These are phyloP conservation scores for Metarhizium album DNA, from an alignment of 2,329 filamentous ascomycete species.

Conservation along the genomic window DNA sequence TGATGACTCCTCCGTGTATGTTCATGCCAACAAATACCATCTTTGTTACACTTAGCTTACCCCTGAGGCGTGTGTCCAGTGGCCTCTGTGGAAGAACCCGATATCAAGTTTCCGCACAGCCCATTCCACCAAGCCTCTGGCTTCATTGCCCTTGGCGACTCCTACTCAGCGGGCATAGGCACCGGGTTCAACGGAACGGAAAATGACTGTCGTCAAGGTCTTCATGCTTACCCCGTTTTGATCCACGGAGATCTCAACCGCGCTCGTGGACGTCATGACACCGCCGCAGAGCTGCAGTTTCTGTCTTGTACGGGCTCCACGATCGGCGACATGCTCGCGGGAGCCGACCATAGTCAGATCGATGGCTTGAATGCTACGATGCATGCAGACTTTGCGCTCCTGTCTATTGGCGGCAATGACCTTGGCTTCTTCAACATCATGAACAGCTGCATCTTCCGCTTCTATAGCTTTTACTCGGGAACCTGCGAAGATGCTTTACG, in stretches of 20 bases:
- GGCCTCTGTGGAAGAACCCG: background rate
- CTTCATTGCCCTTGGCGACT: constrained; percentile 34
- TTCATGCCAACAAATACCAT: too few species aligned
- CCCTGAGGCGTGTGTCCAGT: background rate
- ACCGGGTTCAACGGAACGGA: constrained; percentile 30
- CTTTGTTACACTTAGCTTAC: background rate
- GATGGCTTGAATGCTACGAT: constrained; percentile 27
- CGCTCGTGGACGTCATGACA: constrained; percentile 6
- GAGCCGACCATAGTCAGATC: constrained; percentile 28
- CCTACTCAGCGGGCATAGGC: constrained; percentile 38
- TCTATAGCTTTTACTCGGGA: constrained; percentile 37
- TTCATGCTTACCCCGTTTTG: constrained; percentile 30
- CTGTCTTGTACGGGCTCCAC: constrained; percentile 36
- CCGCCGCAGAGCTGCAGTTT: constrained; percentile 25
- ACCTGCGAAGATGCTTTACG: constrained; percentile 31
- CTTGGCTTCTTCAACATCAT: constrained; percentile 39
- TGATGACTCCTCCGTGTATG: background rate
- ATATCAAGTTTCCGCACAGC: constrained; percentile 3
- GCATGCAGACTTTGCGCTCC: constrained; percentile 30
- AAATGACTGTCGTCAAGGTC: constrained; percentile 30
- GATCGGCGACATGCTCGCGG: constrained; percentile 27
- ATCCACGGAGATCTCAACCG: constrained; percentile 26
- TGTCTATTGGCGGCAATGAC: constrained; percentile 39
- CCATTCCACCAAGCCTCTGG: constrained; percentile 14
- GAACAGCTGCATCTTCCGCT: constrained; percentile 39